A percentile compares a stretch with the other conserved stretches of the same genome.
These are phyloP conservation scores for Malus domestica DNA, from an alignment of 306 rosid genomes.

Conservation along the genomic window ASM211411v1 NC_041804.1:1496501-1497000, in stretches of 20 bases:
- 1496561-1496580: constrained; percentile 60
- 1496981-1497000: constrained; percentile 96
- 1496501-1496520: neutral
- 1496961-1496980: constrained; percentile 64
- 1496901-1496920: constrained; percentile 86
- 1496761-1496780: constrained; percentile 93
- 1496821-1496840: constrained; percentile 85
- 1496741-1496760: constrained; percentile 97
- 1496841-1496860: constrained; percentile 92
- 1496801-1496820: constrained; percentile 91
- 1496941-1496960: constrained; percentile 56
- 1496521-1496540: neutral
- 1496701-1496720: constrained; percentile 99
- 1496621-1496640: constrained; percentile 63
- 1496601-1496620: constrained; percentile 90
- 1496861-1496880: constrained; percentile 90
- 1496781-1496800: constrained; percentile 90
- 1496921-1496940: constrained; percentile 78
- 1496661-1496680: constrained; percentile 61
- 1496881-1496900: constrained; percentile 97
- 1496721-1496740: constrained; percentile 97
- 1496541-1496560: constrained; percentile 6
- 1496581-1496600: constrained; percentile 97
- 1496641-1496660: constrained; percentile 57
- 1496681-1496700: constrained; percentile 83